Percentiles rank a stretch among this genome's conserved stretches.
phyloP scores from a whole-genome alignment of 1,284 basidiomycete genomes.

The Sanghuangporus weigelae region DNA sequence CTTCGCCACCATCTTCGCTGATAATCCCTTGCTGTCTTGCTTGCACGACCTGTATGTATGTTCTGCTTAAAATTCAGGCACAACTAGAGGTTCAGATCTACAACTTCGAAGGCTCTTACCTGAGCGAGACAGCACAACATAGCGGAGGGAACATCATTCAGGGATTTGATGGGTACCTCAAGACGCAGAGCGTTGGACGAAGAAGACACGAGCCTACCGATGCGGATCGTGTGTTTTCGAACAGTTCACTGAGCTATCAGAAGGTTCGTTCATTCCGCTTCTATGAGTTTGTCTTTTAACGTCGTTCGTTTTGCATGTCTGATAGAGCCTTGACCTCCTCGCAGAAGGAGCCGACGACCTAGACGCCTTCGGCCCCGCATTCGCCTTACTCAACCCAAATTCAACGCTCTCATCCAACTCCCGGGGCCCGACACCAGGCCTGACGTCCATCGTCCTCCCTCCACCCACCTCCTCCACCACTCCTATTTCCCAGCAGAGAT shows the following conservation, averaged over 20 bases:
- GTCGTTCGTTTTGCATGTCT: not conserved
- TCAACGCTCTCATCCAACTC: not conserved
- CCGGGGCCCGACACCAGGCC: constrained; percentile 34
- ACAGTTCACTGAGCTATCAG: constrained; percentile 65
- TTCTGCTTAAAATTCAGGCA: constrained; percentile 37
- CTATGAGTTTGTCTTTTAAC: not conserved
- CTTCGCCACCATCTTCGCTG: not conserved
- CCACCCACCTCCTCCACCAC: constrained; percentile 45
- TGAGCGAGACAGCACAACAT: constrained; percentile 66
- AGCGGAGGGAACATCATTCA: constrained; percentile 79
- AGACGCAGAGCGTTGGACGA: constrained; percentile 60
- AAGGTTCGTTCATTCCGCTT: constrained; percentile 43
- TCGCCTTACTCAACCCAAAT: not conserved
- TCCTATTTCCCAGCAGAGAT: not conserved
- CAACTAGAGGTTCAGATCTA: constrained; percentile 70
- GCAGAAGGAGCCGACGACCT: constrained; percentile 58
- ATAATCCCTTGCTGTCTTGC: not conserved
- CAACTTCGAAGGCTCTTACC: constrained; percentile 64
- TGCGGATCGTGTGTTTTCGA: constrained; percentile 73
- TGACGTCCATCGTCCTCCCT: constrained; percentile 70
- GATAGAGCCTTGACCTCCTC: constrained; percentile 65
- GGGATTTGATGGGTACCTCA: constrained; percentile 78
- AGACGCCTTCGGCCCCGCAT: not conserved
- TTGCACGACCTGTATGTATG: not conserved
- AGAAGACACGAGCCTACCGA: constrained; percentile 71